Evolutionary conservation across 2,329 filamentous ascomycete species (phyloP), one percentile per base, ranked within the genome.

Genomic region (Colletotrichum sp.): DNA sequence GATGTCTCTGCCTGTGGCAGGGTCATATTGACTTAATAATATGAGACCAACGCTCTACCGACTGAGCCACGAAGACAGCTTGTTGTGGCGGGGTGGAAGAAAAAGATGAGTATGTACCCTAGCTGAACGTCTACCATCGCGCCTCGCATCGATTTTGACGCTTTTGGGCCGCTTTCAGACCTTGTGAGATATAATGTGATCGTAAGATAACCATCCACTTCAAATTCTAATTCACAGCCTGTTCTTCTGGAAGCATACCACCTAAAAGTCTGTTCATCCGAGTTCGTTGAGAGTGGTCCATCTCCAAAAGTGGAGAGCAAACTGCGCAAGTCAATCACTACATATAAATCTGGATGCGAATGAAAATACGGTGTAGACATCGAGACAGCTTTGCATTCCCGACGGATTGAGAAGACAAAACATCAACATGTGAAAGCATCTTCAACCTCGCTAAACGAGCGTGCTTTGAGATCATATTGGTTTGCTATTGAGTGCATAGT

Each of bases 11-110:
- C 13, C 62, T 65, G 0, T 0, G 43, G 10, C 56, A 13, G 69
- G 13, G 69, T 75, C 73, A 75, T 67, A 75, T 67, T 13, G 21
- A 43, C 24, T 5, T 48, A 21, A 18, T 71, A 43, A 58, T 75
- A 75, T 75, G 73, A 75, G 73, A 75, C 73, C 73, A 75, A 75
- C 73, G 73, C 73, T 75, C 73, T 75, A 55, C 73, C 73, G 38
- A 75, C 73, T 75, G 73, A 75, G 73, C 73, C 73, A 75, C 69
- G 65, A 62, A 75, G 73, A 72, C 72, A 13, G 0, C 0, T 21
- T 43, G 4, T 2, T 68, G 26, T 64, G 55, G 55, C 55, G 28
- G 5, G 13, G 6, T 24, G 12, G 21, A 6, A 4, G 26, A 16
- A 18, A 24, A 61, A 16, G 9, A 8, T 2, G 12, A 3, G 0